These are phyloP conservation scores for Hypoxylon subgilvum DNA, from an alignment of 495 filamentous ascomycete genomes.

Conservation along the genomic window DNA sequence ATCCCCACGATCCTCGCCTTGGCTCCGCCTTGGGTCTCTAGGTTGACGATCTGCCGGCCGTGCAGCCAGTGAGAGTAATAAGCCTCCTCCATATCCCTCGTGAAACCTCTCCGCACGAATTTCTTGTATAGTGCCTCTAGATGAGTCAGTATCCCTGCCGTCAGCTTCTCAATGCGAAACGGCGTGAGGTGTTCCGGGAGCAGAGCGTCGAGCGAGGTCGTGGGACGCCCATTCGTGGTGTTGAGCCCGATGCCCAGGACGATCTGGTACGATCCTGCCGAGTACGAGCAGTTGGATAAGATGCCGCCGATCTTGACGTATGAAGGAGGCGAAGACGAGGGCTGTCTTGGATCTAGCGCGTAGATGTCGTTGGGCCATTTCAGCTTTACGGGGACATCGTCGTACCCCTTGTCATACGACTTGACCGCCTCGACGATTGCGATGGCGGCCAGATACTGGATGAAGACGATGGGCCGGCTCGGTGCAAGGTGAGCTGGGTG, in stretches of 20 bases:
- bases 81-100: slow-evolving; percentile 68
- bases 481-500: slow-evolving; percentile 74
- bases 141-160: slow-evolving; percentile 78
- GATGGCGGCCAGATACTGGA: slow-evolving; percentile 90
- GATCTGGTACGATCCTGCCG: slow-evolving; percentile 76
- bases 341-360: slow-evolving; percentile 71
- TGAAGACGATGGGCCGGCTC: slow-evolving; percentile 85
- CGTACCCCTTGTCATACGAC: slow-evolving; percentile 73
- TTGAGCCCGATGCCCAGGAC: slow-evolving; percentile 92
- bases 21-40: slow-evolving; percentile 81
- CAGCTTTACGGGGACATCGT: slow-evolving; percentile 75
- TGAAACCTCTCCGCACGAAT: slow-evolving; percentile 77
- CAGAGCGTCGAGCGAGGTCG: slow-evolving; percentile 81
- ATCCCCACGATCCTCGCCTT: slow-evolving; percentile 87
- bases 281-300: slow-evolving; percentile 86
- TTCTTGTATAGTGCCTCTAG: slow-evolving; percentile 79
- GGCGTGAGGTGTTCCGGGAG: slow-evolving; percentile 59
- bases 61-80: slow-evolving; percentile 95
- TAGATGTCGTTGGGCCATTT: slow-evolving; percentile 99
- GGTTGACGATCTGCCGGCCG: slow-evolving; percentile 82
- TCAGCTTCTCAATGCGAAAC: slow-evolving; percentile 79
- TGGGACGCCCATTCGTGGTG: slow-evolving; percentile 82
- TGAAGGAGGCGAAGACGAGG: slow-evolving; percentile 55
- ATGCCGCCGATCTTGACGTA: slow-evolving; percentile 96
- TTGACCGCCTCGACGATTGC: slow-evolving; percentile 89